Conservation (phyloP, 2,329 filamentous ascomycete species). For the Pestalotiopsis sp. region DNA sequence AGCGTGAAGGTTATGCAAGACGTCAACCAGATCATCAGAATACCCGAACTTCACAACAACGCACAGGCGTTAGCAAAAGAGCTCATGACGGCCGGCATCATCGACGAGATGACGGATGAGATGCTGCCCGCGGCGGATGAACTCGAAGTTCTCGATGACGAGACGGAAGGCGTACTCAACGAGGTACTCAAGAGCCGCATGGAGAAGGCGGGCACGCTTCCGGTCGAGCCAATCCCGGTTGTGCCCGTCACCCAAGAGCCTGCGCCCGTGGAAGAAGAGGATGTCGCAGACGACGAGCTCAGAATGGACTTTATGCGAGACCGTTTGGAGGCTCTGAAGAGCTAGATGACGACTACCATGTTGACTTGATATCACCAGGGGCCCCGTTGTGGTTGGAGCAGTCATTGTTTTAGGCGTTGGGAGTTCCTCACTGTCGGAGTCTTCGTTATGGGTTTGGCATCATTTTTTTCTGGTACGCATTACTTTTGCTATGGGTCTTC, state of each 20-base stretch:
- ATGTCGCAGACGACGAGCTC: constrained; percentile 85
- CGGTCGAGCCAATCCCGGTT: constrained; percentile 37
- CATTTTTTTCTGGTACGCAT: background rate
- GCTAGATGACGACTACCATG: constrained; percentile 47
- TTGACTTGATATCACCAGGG: background rate
- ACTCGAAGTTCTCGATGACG: constrained; percentile 68
- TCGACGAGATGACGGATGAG: constrained; percentile 96
- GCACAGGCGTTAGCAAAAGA: constrained; percentile 89
- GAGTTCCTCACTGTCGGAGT: background rate
- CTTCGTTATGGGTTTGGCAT: background rate
- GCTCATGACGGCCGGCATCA: constrained; percentile 92
- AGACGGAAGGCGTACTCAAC: constrained; percentile 81
- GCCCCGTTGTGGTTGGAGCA: background rate
- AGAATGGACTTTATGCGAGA: constrained; percentile 95
- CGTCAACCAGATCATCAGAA: constrained; percentile 80
- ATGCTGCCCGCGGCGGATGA: constrained; percentile 71
- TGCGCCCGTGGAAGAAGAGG: constrained; percentile 63
- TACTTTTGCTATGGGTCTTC: background rate
- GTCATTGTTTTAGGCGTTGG: background rate
- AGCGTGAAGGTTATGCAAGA: constrained; percentile 96
- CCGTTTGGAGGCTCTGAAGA: constrained; percentile 86
- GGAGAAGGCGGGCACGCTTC: constrained; percentile 61
- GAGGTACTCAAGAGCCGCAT: constrained; percentile 87
- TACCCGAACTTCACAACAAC: constrained; percentile 85
- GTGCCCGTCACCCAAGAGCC: constrained; percentile 58